Evolutionary conservation across 2,329 filamentous ascomycete genomes (phyloP), one percentile per base, ranked within the genome.

Genomic region (Beauveria bassiana): DNA sequence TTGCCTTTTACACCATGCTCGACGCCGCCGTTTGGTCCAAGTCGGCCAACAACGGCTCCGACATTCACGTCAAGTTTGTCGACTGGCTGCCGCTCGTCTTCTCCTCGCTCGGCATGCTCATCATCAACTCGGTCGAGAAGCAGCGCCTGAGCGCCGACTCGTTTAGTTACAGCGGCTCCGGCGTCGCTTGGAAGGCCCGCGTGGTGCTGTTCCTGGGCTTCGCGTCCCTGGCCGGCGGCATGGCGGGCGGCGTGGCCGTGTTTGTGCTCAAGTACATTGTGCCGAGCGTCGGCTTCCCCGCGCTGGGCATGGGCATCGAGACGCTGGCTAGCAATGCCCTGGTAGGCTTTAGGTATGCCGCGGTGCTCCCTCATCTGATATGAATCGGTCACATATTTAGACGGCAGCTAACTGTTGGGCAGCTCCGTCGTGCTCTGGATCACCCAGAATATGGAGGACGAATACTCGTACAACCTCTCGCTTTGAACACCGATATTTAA

Each of bases 401-500:
- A 46, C 18, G 14, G 12, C 16, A 18, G 28, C 53, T 55, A 42
- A 61, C 43, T 28, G 6, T 24, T 31, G 9, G 12, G 18, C 65
- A 85, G 84, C 73, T 82, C 82, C 24, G 84, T 86, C 53, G 81
- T 87, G 63, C 78, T 88, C 47, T 88, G 86, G 86, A 74, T 88
- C 61, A 86, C 82, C 74, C 86, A 88, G 78, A 88, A 88, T 68
- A 87, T 88, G 83, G 86, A 88, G 76, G 86, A 88, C 68, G 86
- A 88, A 73, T 88, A 88, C 68, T 81, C 84, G 52, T 88, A 88
- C 73, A 88, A 87, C 72, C 73, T 88, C 66, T 80, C 85, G 63
- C 77, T 88, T 65, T 86, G 72, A 74, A 61, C 16, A 18, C 26
- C 24, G 2, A 46, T 1, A 8, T n/a, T 26, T 12, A 14, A 14